Conservation (phyloP, 2,329 filamentous ascomycete species). For the Periconia macrospinosa region DNA sequence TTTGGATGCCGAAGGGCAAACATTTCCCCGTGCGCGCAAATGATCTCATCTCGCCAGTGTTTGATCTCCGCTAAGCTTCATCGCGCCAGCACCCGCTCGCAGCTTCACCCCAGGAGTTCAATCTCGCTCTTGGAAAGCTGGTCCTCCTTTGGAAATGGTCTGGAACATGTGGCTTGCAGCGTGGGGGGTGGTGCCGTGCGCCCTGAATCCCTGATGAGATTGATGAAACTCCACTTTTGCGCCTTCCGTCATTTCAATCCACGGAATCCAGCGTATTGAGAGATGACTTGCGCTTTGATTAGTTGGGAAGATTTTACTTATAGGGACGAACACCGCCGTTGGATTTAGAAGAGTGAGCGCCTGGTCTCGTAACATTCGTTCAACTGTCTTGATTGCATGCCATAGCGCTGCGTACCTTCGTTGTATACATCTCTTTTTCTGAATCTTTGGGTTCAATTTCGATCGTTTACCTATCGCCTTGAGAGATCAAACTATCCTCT, state of each 20-base stretch:
- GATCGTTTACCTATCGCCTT: constrained; percentile 11
- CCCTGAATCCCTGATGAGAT: too few relatives aligned
- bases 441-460: constrained; percentile 14
- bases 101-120: constrained; percentile 9
- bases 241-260: not conserved
- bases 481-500: constrained; percentile 6
- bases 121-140: constrained; percentile 1
- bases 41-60: constrained; percentile 26
- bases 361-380: constrained; percentile 7
- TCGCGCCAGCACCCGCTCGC: not conserved
- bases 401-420: constrained; percentile 32
- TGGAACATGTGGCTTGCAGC: constrained; percentile 2
- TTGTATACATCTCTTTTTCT: constrained; percentile 9
- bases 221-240: not conserved
- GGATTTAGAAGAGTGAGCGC: constrained; percentile 2
- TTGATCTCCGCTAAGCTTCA: constrained; percentile 2
- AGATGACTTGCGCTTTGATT: not conserved
- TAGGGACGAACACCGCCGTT: constrained; percentile 2
- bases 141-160: not conserved
- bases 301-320: not conserved
- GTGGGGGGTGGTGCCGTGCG: not conserved
- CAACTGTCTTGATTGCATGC: constrained; percentile 23
- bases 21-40: constrained; percentile 1
- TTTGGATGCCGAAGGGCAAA: constrained; percentile 3
- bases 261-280: not conserved